Evolutionary conservation across 202 grass and related monocot species (phyloP).

Genomic region (Panicum virgatum): DNA sequence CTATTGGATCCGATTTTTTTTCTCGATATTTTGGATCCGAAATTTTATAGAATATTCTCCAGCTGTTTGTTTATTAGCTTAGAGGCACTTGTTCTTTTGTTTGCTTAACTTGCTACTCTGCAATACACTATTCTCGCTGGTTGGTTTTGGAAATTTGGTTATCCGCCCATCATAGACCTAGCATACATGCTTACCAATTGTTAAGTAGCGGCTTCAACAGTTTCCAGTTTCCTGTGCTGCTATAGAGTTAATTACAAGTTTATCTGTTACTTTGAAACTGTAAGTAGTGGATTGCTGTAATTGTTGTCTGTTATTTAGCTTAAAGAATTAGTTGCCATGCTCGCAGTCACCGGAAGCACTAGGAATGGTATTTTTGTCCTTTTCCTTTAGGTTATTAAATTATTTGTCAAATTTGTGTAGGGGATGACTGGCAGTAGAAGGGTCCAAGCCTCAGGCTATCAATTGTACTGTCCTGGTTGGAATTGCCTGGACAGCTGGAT

Average conservation of each 20-base stretch:
- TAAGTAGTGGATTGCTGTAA: neutral
- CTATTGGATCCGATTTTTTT: too few species aligned
- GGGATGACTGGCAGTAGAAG: slow-evolving; percentile 41
- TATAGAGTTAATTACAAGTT: neutral
- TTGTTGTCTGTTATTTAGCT: neutral
- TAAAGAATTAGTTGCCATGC: neutral
- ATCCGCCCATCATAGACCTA: neutral
- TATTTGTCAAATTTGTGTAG: slow-evolving; percentile 23
- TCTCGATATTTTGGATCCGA: too few species aligned
- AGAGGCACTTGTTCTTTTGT: neutral
- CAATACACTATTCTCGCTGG: neutral
- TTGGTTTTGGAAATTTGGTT: slow-evolving; percentile 9
- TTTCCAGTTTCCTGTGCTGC: neutral
- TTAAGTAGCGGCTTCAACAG: neutral
- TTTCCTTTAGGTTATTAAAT: slow-evolving; percentile 27
- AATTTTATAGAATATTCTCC: slow-evolving; percentile 13
- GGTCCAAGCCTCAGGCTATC: slow-evolving; percentile 33
- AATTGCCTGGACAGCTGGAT: slow-evolving; percentile 43
- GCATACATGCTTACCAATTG: neutral
- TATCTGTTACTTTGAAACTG: too few species aligned
- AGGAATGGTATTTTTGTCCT: neutral
- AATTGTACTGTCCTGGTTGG: slow-evolving; percentile 28
- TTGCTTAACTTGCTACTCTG: neutral
- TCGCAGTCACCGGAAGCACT: neutral
- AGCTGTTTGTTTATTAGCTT: neutral